Conservation (phyloP, 2,329 filamentous ascomycete genomes). For the Tolypocladium ovalisporum region DNA sequence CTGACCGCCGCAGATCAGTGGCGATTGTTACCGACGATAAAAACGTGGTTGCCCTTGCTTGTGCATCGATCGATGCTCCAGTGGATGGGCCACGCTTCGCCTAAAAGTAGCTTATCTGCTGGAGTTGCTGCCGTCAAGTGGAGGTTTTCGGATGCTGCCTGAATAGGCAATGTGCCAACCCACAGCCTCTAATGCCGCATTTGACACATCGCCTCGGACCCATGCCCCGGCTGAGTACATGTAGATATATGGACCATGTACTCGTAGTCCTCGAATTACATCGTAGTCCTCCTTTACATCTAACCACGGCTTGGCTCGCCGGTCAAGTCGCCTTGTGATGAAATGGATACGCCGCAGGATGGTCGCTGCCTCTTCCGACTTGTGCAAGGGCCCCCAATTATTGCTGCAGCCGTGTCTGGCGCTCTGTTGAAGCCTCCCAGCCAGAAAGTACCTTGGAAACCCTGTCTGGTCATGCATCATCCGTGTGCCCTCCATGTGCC, state of each 20-base stretch:
- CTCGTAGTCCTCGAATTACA: background rate
- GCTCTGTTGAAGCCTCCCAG: too few species aligned
- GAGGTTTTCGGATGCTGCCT: background rate
- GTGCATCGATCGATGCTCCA: background rate
- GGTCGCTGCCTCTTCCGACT: background rate
- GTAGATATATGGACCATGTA: background rate
- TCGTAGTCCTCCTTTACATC: background rate
- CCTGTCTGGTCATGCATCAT: background rate
- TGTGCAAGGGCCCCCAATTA: background rate
- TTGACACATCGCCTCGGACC: background rate
- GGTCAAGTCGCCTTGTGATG: background rate
- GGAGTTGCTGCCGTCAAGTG: background rate
- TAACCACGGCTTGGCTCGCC: background rate
- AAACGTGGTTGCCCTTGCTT: background rate
- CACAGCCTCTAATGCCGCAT: background rate
- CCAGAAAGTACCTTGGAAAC: too few species aligned
- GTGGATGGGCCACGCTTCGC: too few species aligned
- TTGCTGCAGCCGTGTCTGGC: too few species aligned
- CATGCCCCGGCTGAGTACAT: background rate
- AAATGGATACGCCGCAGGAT: background rate
- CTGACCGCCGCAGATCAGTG: background rate
- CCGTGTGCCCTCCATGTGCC: too few species aligned
- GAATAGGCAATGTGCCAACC: background rate
- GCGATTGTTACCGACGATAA: background rate
- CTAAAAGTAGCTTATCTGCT: background rate